Base-by-base conservation (phyloP, 2,329 filamentous ascomycete genomes). In the Tolypocladium paradoxum region DNA sequence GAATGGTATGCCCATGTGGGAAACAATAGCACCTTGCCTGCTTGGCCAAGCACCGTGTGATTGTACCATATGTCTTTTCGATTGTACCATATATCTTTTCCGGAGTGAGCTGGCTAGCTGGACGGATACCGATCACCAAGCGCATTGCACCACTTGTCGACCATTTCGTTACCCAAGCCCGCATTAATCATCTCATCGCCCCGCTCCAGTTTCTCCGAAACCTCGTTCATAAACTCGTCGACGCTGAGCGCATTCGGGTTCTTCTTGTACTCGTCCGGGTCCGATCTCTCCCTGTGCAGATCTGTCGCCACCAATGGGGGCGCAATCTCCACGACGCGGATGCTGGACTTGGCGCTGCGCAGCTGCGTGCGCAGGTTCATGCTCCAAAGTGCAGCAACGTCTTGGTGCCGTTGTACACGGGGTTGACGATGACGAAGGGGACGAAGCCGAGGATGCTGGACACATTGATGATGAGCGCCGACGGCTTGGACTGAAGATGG, bases 191-290 rank as follows among this genome's bases (percentile, higher is more conserved):
- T 73, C 50, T 78, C 75, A 8, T 73, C 68, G 0, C 75, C 77
- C 1, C 62, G 63, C 61, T 76, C 72, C 65, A 76, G 68, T 55
- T 73, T 74, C 47, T 60, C 59, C 1, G 64, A 57, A 1, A 80
- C 65, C 50, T 76, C 73, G 6, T 71, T 64, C 66, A 80, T 76
- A 56, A 82, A 83, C 63, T 82, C 78, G 0, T 77, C 73, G 4
- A 81, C 62, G 0, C 64, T 70, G 62, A 83, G 57, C 0, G 61
- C 53, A 11, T 51, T 54, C 1, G 56, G 57, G 37, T 77, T 78
- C n/a, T 78, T 82, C 65, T 81, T 83, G 53, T 82, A 82, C 55
- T 82, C 76, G 56, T 81, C 73, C 1, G 79, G 78, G 58, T 82
- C 71, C 47, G 71, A 67, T 31, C 78, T 65, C 57, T 83, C 79